A percentile compares a stretch with the other conserved stretches of the same genome.
phyloP scores from a whole-genome alignment of 2,329 filamentous ascomycete species.

The Reticulascus tulasneorum region DNA sequence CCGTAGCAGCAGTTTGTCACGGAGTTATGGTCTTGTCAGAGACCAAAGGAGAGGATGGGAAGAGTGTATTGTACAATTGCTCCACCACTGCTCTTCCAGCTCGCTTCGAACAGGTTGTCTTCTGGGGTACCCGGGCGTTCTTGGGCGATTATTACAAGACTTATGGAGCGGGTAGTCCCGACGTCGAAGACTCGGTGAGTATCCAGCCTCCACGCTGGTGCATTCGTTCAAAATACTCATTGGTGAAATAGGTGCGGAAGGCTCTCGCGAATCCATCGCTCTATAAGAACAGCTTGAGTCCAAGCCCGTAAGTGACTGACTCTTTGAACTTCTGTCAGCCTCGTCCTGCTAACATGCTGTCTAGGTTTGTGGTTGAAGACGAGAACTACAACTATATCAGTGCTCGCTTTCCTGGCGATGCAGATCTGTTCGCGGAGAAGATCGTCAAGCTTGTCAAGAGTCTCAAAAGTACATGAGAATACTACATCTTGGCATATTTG shows the following conservation, averaged over 20 bases:
- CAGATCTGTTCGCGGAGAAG: slow-evolving; percentile 35
- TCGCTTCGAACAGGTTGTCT: slow-evolving; percentile 44
- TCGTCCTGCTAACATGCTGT: too few relatives aligned
- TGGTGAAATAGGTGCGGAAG: slow-evolving; percentile 40
- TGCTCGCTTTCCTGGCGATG: slow-evolving; percentile 41
- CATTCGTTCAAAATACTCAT: not conserved
- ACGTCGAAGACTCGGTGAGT: slow-evolving; percentile 43
- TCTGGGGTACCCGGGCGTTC: slow-evolving; percentile 43
- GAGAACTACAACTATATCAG: slow-evolving; percentile 46
- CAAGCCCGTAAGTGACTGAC: slow-evolving; percentile 36
- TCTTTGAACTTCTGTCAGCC: too few relatives aligned
- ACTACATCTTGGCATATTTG: too few relatives aligned
- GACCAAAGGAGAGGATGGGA: slow-evolving; percentile 34
- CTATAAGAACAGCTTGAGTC: slow-evolving; percentile 39
- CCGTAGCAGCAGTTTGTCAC: slow-evolving; percentile 47
- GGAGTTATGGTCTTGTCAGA: slow-evolving; percentile 47
- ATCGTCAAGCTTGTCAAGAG: slow-evolving; percentile 35
- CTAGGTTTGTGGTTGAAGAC: slow-evolving; percentile 48
- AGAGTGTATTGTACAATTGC: slow-evolving; percentile 43
- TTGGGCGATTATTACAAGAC: slow-evolving; percentile 55
- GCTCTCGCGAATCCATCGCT: slow-evolving; percentile 36
- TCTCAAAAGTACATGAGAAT: slow-evolving; percentile 11
- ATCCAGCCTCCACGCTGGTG: not conserved
- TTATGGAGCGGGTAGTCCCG: slow-evolving; percentile 45
- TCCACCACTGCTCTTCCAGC: slow-evolving; percentile 45